Evolutionary conservation across 1,284 basidiomycete species (phyloP), one percentile per base, ranked within the genome.

Genomic region (Abortiporus biennis): DNA sequence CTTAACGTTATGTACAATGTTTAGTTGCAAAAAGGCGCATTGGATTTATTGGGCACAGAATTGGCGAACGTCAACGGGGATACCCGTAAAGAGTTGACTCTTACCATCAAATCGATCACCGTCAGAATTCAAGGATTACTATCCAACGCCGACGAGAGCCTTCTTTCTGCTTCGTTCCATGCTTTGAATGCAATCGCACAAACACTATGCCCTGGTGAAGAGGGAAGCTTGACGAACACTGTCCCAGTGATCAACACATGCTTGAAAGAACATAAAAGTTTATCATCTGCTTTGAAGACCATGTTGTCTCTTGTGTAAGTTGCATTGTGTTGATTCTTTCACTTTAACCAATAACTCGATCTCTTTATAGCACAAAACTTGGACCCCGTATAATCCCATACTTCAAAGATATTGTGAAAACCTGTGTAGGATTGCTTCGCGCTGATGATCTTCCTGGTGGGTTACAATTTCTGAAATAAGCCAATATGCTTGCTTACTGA

Each of bases 331-430:
- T 8, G 33, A 34, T 5, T 39, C 36, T 35, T 22, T 15, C 6
- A 17, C 25, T 20, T 33, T 25, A 22, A 19, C 31, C 6, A 24
- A 30, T 24, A 13, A 25, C 21, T 15, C 47, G 41, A 48, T 2
- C 27, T 25, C n/a, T 29, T 48, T 29, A 29, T 49, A 91, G 89
- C 17, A 62, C 70, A 15, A 82, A 80, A 42, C 74, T 94, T n/a
- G 90, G 88, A 0, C 89, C 92, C 16, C 81, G 92, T 0, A 71
- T 90, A 38, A 90, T 96, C 39, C 89, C 92, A 4, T 75, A 80
- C 63, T 83, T 93, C 61, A 80, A 80, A 43, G 71, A 76, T n/a
- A 74, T 92, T 36, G 71, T 88, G 23, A 64, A 75, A 5, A 69
- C 78, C 40, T 78, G 77, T 46, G 66, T 81, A 21, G 49, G 58